Evolutionary conservation across 2,329 filamentous ascomycete genomes (phyloP), one percentile per base, ranked within the genome.

Genomic region (Neofusicoccum cordaticola): DNA sequence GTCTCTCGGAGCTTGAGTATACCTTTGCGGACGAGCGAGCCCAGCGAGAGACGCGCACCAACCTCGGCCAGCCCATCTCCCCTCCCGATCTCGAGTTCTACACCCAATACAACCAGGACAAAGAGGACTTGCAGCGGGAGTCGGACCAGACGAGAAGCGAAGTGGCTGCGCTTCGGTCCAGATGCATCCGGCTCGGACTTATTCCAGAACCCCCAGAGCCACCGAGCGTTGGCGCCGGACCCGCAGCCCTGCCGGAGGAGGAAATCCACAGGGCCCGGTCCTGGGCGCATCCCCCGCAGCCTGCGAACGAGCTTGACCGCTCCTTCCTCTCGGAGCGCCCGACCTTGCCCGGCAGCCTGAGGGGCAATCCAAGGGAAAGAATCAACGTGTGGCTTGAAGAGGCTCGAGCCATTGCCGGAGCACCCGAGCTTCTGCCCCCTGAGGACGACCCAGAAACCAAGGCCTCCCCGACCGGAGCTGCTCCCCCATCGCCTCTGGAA

Each of bases 1-100:
- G 52, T 3, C 51, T 64, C 8, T 27, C 37, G 12, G 52, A 64
- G 11, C 62, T 64, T 19, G 62, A 64, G 4, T 8, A 48, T 17
- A 53, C 44, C 4, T 57, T 57, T 19, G 52, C 9, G 1, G 37
- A 51, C 2, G 62, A 64, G 15, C 42, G 62, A 9, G 45, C 52
- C 6, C 31, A 50, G 27, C 50, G 62, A 44, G 62, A 64, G 17
- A 64, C 51, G 4, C 44, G 62, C 12, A 19, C 34, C 13, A 48
- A 58, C 13, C 62, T 64, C 2, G 62, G 62, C 1, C 31, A 64
- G 35, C 62, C 62, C 13, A 57, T 64, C 1, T 57, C 51, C 4
- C 62, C 52, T 22, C 62, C 62, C 0, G 62, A 64, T 15, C 51
- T 64, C 4, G 62, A 64, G 34, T 64, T 64, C 34, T 64, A 64